phyloP scores from a whole-genome alignment of 1,284 basidiomycete genomes.

The Irpex rosettiformis region DNA sequence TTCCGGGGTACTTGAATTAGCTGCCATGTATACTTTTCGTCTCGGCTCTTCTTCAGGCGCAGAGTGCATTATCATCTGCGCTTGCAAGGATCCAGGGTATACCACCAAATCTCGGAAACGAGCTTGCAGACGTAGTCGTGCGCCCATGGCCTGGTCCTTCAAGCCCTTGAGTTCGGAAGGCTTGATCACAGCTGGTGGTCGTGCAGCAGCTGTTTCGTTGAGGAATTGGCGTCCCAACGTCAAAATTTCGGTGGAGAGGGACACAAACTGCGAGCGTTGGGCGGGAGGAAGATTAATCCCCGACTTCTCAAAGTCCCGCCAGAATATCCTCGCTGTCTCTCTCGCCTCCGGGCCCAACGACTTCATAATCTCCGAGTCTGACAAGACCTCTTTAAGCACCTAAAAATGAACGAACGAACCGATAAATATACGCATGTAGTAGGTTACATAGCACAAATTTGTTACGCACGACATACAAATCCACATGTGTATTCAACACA shows the following conservation, averaged over 20 bases:
- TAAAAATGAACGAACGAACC: slow-evolving; percentile 23
- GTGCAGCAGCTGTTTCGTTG: slow-evolving; percentile 55
- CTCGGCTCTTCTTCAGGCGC: slow-evolving; percentile 82
- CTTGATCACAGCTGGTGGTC: slow-evolving; percentile 64
- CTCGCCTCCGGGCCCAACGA: slow-evolving; percentile 66
- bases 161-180: slow-evolving; percentile 63
- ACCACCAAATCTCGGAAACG: slow-evolving; percentile 70
- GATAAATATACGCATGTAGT: slow-evolving; percentile 2
- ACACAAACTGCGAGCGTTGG: slow-evolving; percentile 81
- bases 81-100: slow-evolving; percentile 83
- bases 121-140: slow-evolving; percentile 67
- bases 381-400: slow-evolving; percentile 64
- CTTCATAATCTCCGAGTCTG: slow-evolving; percentile 56
- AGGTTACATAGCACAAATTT: slow-evolving; percentile 7
- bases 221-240: slow-evolving; percentile 86
- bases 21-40: slow-evolving; percentile 73
- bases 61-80: slow-evolving; percentile 89
- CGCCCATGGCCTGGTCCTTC: slow-evolving; percentile 68
- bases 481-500: slow-evolving; percentile 93
- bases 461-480: slow-evolving; percentile 77
- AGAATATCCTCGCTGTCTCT: slow-evolving; percentile 90
- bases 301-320: slow-evolving; percentile 96
- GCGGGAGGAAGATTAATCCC: slow-evolving; percentile 86
- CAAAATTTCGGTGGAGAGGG: slow-evolving; percentile 90
- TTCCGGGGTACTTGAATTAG: slow-evolving; percentile 65